Conservation (phyloP, 805 yeast species). For the Lachancea mirantina region DNA sequence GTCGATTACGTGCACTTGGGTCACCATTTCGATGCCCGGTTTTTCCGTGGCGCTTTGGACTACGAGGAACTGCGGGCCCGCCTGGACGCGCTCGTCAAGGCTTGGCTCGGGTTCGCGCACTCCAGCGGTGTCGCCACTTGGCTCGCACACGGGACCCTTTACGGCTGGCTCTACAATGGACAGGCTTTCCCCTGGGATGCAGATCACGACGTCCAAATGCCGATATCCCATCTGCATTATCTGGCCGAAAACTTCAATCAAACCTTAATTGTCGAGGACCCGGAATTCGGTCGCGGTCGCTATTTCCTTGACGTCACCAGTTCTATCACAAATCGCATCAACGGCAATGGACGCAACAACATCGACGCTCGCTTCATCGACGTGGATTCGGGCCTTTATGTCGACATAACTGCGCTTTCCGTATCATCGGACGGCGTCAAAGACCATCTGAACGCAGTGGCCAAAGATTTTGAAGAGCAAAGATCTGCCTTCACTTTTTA, state of each 20-base stretch:
- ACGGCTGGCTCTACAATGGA: conserved; percentile 63
- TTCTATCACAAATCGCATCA: conserved; percentile 45
- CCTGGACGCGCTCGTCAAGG: conserved; percentile 43
- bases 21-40: conserved; percentile 52
- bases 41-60: conserved; percentile 42
- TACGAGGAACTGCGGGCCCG: conserved; percentile 27
- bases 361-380: conserved; percentile 72
- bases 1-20: conserved; percentile 22
- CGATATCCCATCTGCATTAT: conserved; percentile 39
- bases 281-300: conserved; percentile 48
- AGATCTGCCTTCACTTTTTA: conserved; percentile 1
- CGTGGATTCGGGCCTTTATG: conserved; percentile 59
- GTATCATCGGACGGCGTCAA: conserved; percentile 32
- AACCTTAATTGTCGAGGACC: conserved; percentile 41
- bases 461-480: conserved; percentile 5
- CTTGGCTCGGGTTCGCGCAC: conserved; percentile 44
- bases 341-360: conserved; percentile 54
- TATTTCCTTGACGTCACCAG: conserved; percentile 46
- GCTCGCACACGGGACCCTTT: conserved; percentile 60
- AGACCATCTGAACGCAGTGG: conserved; percentile 11
- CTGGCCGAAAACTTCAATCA: conserved; percentile 38
- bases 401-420: conserved; percentile 65
- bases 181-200: conserved; percentile 58
- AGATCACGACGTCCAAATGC: conserved; percentile 60
- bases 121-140: conserved; percentile 44